Conservation (phyloP, 495 filamentous ascomycete genomes). For the Entonaema liquescens region DNA sequence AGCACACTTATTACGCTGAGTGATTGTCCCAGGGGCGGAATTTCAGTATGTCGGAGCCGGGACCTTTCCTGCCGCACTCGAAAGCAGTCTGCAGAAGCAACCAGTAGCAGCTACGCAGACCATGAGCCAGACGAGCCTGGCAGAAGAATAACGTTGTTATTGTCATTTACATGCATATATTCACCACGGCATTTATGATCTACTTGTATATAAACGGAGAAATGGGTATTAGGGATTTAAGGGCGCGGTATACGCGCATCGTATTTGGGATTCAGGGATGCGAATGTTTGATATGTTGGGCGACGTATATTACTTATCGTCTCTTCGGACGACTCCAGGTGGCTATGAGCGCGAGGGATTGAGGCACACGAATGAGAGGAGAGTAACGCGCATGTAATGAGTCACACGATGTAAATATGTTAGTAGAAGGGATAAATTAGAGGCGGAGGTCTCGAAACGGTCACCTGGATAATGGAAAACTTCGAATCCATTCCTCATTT, state of each 20-base stretch:
- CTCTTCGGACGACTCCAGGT: neutral
- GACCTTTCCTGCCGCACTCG: neutral
- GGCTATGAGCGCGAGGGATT: constrained; percentile 6
- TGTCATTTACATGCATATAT: constrained; percentile 17
- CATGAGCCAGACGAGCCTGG: neutral
- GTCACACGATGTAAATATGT: constrained; percentile 20
- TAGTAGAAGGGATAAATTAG: neutral
- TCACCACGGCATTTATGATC: constrained; percentile 28
- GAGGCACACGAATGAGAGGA: neutral
- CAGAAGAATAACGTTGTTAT: neutral
- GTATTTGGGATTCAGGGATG: neutral
- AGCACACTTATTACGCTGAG: neutral
- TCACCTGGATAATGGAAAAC: neutral
- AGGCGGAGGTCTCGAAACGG: neutral
- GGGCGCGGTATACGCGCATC: neutral
- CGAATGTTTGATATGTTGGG: neutral
- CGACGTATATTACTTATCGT: neutral
- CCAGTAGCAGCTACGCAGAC: neutral
- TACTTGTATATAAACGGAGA: constrained; percentile 27
- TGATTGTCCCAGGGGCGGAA: neutral
- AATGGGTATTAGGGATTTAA: neutral
- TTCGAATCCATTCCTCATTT: neutral
- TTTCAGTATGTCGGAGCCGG: neutral
- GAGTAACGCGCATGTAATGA: constrained; percentile 21
- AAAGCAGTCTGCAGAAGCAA: neutral